phyloP scores from a whole-genome alignment of 1,284 basidiomycete genomes.

The Baeospora myosura region DNA sequence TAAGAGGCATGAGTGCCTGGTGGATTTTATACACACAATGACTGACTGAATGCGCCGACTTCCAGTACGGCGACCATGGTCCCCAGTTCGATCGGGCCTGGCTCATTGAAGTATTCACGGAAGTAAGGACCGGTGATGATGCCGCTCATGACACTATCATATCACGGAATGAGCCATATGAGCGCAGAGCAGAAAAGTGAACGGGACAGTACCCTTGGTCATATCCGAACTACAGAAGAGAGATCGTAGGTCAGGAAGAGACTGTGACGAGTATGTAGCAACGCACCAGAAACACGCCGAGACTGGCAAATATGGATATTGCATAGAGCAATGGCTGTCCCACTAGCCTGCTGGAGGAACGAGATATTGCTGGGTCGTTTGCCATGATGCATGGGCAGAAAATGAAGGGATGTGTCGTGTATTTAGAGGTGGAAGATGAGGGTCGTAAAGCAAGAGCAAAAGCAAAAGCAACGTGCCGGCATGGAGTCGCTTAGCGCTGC shows the following conservation, averaged over 20 bases:
- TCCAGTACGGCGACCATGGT: conserved; percentile 93
- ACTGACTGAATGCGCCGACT: conserved; percentile 84
- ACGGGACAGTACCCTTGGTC: conserved; percentile 87
- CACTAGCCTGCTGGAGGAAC: conserved; percentile 42
- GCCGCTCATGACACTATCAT: conserved; percentile 74
- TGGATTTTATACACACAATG: not conserved
- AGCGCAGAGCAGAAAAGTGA: not conserved
- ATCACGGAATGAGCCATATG: conserved; percentile 1
- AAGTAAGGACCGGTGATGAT: conserved; percentile 94
- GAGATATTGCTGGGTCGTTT: not conserved
- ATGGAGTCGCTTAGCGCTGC: no score
- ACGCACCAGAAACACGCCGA: conserved; percentile 83
- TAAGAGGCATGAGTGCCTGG: conserved; percentile 3
- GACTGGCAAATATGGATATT: conserved; percentile 77
- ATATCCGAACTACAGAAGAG: conserved; percentile 69
- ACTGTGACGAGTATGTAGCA: not conserved
- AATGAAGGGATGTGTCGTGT: no score
- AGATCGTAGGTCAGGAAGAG: conserved; percentile 8
- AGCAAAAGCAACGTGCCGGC: no score
- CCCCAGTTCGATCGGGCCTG: conserved; percentile 59
- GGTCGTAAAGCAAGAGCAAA: no score
- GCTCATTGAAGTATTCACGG: conserved; percentile 75
- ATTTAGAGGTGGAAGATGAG: no score
- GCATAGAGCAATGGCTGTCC: conserved; percentile 78
- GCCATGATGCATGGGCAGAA: not conserved